These are phyloP conservation scores for cucumber (Cucumis sativus) DNA, from an alignment of 306 rosid genomes.

Conservation along the genomic window Cucumber_9930_V3 NC_026656.2:4791001-4791500, in stretches of 20 bases:
- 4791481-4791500: slow-evolving; percentile 68
- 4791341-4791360: slow-evolving; percentile 9
- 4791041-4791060: not conserved
- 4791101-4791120: slow-evolving; percentile 36
- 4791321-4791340: not conserved
- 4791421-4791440: slow-evolving; percentile 85
- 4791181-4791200: slow-evolving; percentile 88
- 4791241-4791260: slow-evolving; percentile 73
- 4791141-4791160: slow-evolving; percentile 39
- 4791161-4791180: slow-evolving; percentile 67
- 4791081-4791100: slow-evolving; percentile 2
- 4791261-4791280: slow-evolving; percentile 89
- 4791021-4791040: not conserved
- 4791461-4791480: slow-evolving; percentile 53
- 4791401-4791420: slow-evolving; percentile 43
- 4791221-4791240: slow-evolving; percentile 86
- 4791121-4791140: slow-evolving; percentile 40
- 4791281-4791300: slow-evolving; percentile 73
- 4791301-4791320: slow-evolving; percentile 11
- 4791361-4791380: not conserved
- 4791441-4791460: slow-evolving; percentile 56
- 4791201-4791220: slow-evolving; percentile 72
- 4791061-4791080: slow-evolving; percentile 1
- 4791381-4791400: not conserved
- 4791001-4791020: too few species aligned